Percentiles rank a stretch among this genome's conserved stretches.
phyloP scores from a whole-genome alignment of 306 rosid genomes.

The Castanea sativa region DNA sequence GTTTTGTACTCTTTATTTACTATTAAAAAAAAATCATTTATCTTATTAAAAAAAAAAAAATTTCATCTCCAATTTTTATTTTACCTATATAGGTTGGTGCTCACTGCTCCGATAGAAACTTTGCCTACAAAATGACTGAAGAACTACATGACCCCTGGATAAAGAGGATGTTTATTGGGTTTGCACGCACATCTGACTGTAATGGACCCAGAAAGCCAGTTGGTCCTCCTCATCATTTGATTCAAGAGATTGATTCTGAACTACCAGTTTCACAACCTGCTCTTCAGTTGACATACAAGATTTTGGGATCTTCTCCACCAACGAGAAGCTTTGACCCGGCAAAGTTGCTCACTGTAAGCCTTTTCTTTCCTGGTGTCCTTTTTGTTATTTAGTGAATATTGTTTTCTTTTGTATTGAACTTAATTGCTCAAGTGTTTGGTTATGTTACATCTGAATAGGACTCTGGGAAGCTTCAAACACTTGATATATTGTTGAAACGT shows the following conservation, averaged over 20 bases:
- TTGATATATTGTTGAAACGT: slow-evolving; percentile 92
- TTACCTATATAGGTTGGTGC: slow-evolving; percentile 58
- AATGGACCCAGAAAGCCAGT: slow-evolving; percentile 89
- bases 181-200: slow-evolving; percentile 86
- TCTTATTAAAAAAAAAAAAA: not conserved
- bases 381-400: slow-evolving; percentile 5
- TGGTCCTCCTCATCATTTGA: slow-evolving; percentile 65
- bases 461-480: slow-evolving; percentile 99
- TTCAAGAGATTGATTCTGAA: slow-evolving; percentile 86
- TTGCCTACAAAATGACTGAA: slow-evolving; percentile 71
- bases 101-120: slow-evolving; percentile 83
- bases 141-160: slow-evolving; percentile 88
- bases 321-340: slow-evolving; percentile 97
- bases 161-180: slow-evolving; percentile 85
- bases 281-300: slow-evolving; percentile 75
- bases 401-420: not conserved
- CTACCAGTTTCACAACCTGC: slow-evolving; percentile 78
- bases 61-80: slow-evolving; percentile 23
- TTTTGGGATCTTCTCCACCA: slow-evolving; percentile 95
- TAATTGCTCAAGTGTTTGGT: slow-evolving; percentile 4
- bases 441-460: slow-evolving; percentile 53
- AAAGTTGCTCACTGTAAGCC: slow-evolving; percentile 87
- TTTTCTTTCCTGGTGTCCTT: slow-evolving; percentile 9
- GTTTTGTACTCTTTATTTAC: not conserved
- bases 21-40: slow-evolving; percentile 1